Conservation (phyloP, 768 basidiomycete genomes). For the Gymnopilus dilepis region DNA sequence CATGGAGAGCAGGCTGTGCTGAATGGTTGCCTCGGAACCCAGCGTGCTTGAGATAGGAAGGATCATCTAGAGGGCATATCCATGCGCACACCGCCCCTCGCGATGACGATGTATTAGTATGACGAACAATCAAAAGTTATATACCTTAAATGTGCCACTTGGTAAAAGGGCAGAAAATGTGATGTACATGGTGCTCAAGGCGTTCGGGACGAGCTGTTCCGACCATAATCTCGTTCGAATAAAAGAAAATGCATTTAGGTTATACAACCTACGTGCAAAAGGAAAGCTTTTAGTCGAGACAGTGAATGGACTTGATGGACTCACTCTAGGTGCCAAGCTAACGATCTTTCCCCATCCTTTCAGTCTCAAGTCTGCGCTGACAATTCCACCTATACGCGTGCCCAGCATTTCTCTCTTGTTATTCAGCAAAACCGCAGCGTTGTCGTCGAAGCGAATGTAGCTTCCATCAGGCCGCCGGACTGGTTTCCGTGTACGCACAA, state of each 20-base stretch:
- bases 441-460: slow-evolving; percentile 92
- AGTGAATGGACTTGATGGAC: slow-evolving; percentile 21
- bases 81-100: neutral
- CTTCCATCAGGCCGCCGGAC: slow-evolving; percentile 89
- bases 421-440: slow-evolving; percentile 92
- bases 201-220: neutral
- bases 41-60: neutral
- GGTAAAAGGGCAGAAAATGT: neutral
- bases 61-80: neutral
- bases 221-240: neutral
- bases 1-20: neutral
- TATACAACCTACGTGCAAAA: slow-evolving; percentile 26
- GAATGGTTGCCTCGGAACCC: slow-evolving; percentile 7
- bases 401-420: slow-evolving; percentile 97
- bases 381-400: slow-evolving; percentile 92
- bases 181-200: neutral
- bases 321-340: slow-evolving; percentile 88
- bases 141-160: neutral
- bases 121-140: neutral
- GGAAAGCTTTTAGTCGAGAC: no score
- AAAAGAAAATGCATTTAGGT: slow-evolving; percentile 9
- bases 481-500: slow-evolving; percentile 90
- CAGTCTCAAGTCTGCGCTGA: slow-evolving; percentile 88
- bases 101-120: neutral
- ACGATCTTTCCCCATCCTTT: slow-evolving; percentile 96